Conservation (phyloP, 352 stramenopile genomes). For the Globisporangium carolinianum region DNA sequence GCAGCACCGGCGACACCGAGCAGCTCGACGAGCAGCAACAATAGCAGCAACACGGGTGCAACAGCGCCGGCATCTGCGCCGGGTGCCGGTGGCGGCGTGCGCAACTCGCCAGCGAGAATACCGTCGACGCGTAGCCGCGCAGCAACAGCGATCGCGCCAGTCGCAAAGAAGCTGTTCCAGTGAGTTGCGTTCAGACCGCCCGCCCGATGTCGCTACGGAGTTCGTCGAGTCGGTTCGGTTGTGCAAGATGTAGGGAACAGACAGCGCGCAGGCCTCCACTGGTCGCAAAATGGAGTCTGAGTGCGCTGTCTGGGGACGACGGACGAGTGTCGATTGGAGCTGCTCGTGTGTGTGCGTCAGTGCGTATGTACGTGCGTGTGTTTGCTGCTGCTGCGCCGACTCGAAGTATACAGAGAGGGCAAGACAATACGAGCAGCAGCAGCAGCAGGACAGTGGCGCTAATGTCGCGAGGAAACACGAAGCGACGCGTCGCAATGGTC, state of each 20-base stretch:
- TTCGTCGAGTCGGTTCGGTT: too few species aligned
- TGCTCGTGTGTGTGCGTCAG: not conserved
- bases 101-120: constrained; percentile 17
- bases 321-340: not conserved
- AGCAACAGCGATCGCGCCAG: constrained; percentile 14
- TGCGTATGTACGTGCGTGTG: not conserved
- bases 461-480: not conserved
- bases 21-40: constrained; percentile 10
- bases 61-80: not conserved
- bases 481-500: not conserved
- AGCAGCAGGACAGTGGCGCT: not conserved
- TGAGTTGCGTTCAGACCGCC: constrained; percentile 2
- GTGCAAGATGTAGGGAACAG: too few species aligned
- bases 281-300: constrained; percentile 7
- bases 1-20: constrained; percentile 4
- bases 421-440: not conserved
- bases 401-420: not conserved
- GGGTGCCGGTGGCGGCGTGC: not conserved
- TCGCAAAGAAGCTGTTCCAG: constrained; percentile 31
- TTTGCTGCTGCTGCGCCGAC: too few species aligned
- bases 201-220: too few species aligned
- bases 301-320: not conserved
- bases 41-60: constrained; percentile 2
- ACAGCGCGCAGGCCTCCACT: constrained; percentile 2
- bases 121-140: constrained; percentile 5